Evolutionary conservation across 1,284 basidiomycete genomes (phyloP).

Genomic region (Mycosarcoma maydis): DNA sequence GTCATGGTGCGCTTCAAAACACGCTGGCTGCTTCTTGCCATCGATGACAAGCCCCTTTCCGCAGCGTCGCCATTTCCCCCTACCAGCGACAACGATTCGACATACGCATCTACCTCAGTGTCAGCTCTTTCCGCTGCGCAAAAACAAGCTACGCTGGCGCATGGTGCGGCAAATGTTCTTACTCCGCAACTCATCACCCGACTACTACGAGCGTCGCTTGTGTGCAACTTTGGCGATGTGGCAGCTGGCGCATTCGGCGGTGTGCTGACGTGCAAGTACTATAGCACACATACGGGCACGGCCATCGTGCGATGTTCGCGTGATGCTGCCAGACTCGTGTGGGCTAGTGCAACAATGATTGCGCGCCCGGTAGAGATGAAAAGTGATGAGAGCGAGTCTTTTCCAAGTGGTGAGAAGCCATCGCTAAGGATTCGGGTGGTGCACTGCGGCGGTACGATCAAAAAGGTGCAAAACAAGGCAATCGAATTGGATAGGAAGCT

Average conservation of each 20-base stretch:
- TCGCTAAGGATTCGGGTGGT: slow-evolving; percentile 37
- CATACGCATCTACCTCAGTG: slow-evolving; percentile 4
- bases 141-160: neutral
- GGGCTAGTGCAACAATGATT: slow-evolving; percentile 47
- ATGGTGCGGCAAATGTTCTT: slow-evolving; percentile 1
- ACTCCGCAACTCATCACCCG: slow-evolving; percentile 38
- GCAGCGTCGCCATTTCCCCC: slow-evolving; percentile 10
- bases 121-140: slow-evolving; percentile 11
- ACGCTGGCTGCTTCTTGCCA: slow-evolving; percentile 46
- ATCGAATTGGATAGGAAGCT: slow-evolving; percentile 43
- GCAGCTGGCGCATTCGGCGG: slow-evolving; percentile 42
- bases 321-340: slow-evolving; percentile 41
- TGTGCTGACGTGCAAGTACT: slow-evolving; percentile 45
- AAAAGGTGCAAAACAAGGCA: slow-evolving; percentile 51
- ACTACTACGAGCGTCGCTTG: slow-evolving; percentile 35
- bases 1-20: slow-evolving; percentile 53
- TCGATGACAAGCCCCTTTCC: slow-evolving; percentile 31
- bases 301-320: slow-evolving; percentile 49
- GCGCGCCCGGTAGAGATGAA: slow-evolving; percentile 21
- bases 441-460: slow-evolving; percentile 52
- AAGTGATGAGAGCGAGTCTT: neutral
- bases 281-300: slow-evolving; percentile 43
- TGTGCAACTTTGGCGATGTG: slow-evolving; percentile 47
- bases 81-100: neutral
- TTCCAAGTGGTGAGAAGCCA: neutral